Evolutionary conservation across 306 rosid species (phyloP).

Genomic region (Aeschynomene evenia): DNA sequence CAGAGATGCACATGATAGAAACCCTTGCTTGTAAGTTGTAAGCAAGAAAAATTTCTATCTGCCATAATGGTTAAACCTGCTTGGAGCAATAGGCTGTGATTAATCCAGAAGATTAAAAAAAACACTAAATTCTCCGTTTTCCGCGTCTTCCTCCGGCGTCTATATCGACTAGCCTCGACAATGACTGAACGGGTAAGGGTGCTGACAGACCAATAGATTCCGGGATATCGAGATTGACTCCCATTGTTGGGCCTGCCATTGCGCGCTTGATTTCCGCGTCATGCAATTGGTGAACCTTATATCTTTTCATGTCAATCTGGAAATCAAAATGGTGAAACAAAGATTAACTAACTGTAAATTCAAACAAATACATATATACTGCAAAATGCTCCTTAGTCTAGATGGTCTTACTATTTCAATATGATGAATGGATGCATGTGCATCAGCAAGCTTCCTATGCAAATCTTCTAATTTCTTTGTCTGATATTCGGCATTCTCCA

Average conservation of each 20-base stretch:
- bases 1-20: conserved; percentile 26
- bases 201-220: conserved; percentile 83
- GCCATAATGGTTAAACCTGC: conserved; percentile 19
- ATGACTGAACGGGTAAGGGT: conserved; percentile 51
- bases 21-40: conserved; percentile 29
- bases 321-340: conserved; percentile 24
- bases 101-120: conserved; percentile 35
- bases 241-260: conserved; percentile 50
- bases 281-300: conserved; percentile 51
- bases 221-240: conserved; percentile 80
- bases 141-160: conserved; percentile 65
- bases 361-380: background rate
- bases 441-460: conserved; percentile 76
- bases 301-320: conserved; percentile 69
- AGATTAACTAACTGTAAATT: background rate
- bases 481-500: conserved; percentile 86
- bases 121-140: conserved; percentile 65
- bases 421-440: conserved; percentile 80
- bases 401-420: conserved; percentile 71
- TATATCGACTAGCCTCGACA: conserved; percentile 72
- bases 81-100: conserved; percentile 6
- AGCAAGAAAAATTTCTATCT: conserved; percentile 25
- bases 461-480: conserved; percentile 61
- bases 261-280: conserved; percentile 59
- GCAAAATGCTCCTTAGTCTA: conserved; percentile 15